These are phyloP conservation scores for Vigna angularis DNA, from an alignment of 306 rosid genomes.

Conservation along the genomic window DNA sequence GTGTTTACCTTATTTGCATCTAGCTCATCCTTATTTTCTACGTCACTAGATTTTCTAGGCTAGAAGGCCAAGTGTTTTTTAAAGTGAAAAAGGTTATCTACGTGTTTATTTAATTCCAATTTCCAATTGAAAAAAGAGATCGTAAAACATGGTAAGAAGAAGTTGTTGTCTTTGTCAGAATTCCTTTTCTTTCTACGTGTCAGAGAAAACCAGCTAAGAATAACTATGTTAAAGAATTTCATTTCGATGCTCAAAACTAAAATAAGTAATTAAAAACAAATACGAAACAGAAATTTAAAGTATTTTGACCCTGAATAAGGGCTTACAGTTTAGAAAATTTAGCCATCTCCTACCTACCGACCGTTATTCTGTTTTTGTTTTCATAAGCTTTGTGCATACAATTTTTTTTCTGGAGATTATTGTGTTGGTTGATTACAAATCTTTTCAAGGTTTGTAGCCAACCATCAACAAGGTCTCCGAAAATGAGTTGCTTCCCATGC, in stretches of 20 bases:
- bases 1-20: background rate
- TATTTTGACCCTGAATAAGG: slow-evolving; percentile 5
- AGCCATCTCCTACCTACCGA: background rate
- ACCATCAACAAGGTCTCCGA: slow-evolving; percentile 10
- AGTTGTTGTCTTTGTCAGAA: slow-evolving; percentile 19
- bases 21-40: background rate
- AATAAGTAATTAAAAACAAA: slow-evolving; percentile 20
- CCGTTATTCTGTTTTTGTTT: background rate
- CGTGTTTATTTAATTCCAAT: background rate
- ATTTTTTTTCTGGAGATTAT: background rate
- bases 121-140: background rate
- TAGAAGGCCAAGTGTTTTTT: background rate
- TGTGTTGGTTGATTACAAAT: background rate
- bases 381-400: background rate
- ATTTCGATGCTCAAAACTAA: slow-evolving; percentile 34
- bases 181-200: background rate
- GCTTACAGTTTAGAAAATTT: background rate
- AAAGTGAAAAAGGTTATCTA: slow-evolving; percentile 9
- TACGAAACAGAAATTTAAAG: background rate
- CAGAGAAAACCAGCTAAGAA: slow-evolving; percentile 40
- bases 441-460: background rate
- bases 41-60: background rate
- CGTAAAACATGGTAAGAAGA: slow-evolving; percentile 30
- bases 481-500: slow-evolving; percentile 57
- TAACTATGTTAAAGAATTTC: slow-evolving; percentile 23